These are phyloP conservation scores for Trametes meyenii DNA, from an alignment of 768 basidiomycete species.

Conservation along the genomic window DNA sequence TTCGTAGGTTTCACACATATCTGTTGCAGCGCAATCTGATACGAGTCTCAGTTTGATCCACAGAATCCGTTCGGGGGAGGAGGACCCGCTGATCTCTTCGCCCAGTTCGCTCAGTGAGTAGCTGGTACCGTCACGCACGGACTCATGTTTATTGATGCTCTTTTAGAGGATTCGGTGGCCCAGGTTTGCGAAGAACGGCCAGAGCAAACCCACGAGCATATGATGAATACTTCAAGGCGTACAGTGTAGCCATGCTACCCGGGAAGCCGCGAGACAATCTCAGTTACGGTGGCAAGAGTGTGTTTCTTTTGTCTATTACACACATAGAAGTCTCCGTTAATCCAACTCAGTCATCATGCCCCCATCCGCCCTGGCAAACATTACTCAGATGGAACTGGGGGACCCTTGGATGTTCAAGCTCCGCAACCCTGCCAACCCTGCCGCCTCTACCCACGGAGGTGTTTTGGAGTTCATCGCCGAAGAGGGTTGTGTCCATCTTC, in stretches of 20 bases:
- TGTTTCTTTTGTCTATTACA: conserved; percentile 40
- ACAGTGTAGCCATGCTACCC: conserved; percentile 92
- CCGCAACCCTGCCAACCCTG: conserved; percentile 84
- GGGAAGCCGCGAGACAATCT: conserved; percentile 86
- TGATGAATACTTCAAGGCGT: conserved; percentile 92
- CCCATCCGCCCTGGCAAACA: conserved; percentile 86
- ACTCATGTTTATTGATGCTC: conserved; percentile 12
- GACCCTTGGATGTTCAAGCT: conserved; percentile 97
- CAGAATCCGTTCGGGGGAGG: conserved; percentile 39
- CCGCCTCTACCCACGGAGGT: conserved; percentile 90
- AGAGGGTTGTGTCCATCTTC: conserved; percentile 93
- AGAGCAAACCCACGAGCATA: conserved; percentile 73
- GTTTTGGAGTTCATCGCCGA: conserved; percentile 99
- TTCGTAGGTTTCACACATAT: conserved; percentile 35
- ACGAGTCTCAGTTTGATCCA: conserved; percentile 40
- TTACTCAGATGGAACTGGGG: conserved; percentile 86
- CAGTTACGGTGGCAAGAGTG: conserved; percentile 97
- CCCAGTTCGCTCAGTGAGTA: conserved; percentile 65
- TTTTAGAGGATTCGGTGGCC: conserved; percentile 57
- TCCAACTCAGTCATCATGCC: conserved; percentile 87
- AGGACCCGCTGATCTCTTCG: conserved; percentile 63
- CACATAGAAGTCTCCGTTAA: conserved; percentile 16
- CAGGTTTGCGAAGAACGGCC: conserved; percentile 48
- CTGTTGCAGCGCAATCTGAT: not conserved
- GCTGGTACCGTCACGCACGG: not conserved